Conservation (phyloP, 352 stramenopile genomes). For the Peronospora destructor region DNA sequence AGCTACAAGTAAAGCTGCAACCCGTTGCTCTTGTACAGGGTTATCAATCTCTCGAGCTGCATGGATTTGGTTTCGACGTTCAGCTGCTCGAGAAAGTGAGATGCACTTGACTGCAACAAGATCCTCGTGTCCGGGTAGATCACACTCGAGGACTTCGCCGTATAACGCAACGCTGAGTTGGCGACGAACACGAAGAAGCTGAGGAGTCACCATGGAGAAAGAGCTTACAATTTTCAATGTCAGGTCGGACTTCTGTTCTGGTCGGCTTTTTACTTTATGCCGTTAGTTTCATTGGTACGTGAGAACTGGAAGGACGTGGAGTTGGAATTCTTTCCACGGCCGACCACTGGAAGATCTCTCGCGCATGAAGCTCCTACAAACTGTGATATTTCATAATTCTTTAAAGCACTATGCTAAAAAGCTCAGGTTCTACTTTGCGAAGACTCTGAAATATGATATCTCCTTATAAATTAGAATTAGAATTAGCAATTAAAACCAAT, state of each 20-base stretch:
- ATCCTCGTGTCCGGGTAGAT: slow-evolving; percentile 8
- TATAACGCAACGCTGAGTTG: slow-evolving; percentile 21
- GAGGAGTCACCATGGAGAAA: not conserved
- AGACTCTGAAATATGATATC: not conserved
- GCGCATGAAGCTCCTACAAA: not conserved
- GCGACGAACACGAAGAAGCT: slow-evolving; percentile 13
- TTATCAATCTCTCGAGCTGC: slow-evolving; percentile 20
- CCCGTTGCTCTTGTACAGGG: slow-evolving; percentile 22
- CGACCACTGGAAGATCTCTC: not conserved
- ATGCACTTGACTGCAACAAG: slow-evolving; percentile 31
- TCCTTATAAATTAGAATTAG: not conserved
- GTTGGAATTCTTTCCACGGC: not conserved
- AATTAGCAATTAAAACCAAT: not conserved
- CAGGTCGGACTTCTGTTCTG: not conserved
- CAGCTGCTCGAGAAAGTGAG: slow-evolving; percentile 8
- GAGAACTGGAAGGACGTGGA: not conserved
- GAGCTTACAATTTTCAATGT: not conserved
- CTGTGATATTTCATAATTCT: not conserved
- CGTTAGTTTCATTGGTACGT: not conserved
- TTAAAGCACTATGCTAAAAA: not conserved
- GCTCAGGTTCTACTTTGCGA: not conserved
- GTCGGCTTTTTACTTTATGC: not conserved
- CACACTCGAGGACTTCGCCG: slow-evolving; percentile 28
- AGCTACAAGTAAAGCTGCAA: slow-evolving; percentile 10
- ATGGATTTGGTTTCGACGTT: slow-evolving; percentile 2